A percentile compares a stretch with the other conserved stretches of the same genome.
Evolutionary conservation across 805 yeast species (phyloP).

Genomic region (Starmerella scarabaei): DNA sequence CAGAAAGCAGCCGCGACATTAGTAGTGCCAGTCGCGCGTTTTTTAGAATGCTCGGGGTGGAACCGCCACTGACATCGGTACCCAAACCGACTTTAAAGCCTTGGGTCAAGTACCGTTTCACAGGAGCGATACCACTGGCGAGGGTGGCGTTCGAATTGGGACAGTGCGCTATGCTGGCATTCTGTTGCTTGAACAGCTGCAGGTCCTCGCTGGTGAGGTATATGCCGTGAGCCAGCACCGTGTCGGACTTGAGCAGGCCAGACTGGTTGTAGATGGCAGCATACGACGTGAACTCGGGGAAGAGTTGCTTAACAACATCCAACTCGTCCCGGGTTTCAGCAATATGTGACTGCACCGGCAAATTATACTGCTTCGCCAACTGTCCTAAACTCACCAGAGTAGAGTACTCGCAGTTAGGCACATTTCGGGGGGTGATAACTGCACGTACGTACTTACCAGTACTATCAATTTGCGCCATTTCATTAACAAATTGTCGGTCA

Average conservation of each 20-base stretch:
- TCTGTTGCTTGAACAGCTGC: constrained; percentile 37
- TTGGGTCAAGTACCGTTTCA: constrained; percentile 51
- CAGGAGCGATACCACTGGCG: constrained; percentile 81
- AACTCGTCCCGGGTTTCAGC: constrained; percentile 70
- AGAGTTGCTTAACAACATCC: constrained; percentile 53
- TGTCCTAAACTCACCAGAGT: constrained; percentile 53
- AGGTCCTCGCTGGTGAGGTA: constrained; percentile 59
- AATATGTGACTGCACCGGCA: constrained; percentile 84
- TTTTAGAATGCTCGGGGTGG: constrained; percentile 47
- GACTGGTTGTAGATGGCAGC: constrained; percentile 64
- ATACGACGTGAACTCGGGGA: constrained; percentile 58
- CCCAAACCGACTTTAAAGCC: constrained; percentile 70
- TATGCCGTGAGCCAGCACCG: constrained; percentile 82
- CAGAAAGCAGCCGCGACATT: constrained; percentile 59
- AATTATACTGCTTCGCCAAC: constrained; percentile 33
- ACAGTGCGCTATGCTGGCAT: constrained; percentile 81
- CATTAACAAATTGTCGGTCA: constrained; percentile 44
- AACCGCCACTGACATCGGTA: constrained; percentile 70
- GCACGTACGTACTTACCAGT: constrained; percentile 46
- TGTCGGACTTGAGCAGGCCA: constrained; percentile 45
- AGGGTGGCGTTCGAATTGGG: constrained; percentile 83
- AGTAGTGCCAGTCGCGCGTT: constrained; percentile 58
- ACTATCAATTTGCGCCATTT: constrained; percentile 44
- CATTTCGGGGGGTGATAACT: constrained; percentile 83
- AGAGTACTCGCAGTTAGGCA: constrained; percentile 66